phyloP scores from a whole-genome alignment of 2,329 filamentous ascomycete genomes.

The Ophiostoma sp. region DNA sequence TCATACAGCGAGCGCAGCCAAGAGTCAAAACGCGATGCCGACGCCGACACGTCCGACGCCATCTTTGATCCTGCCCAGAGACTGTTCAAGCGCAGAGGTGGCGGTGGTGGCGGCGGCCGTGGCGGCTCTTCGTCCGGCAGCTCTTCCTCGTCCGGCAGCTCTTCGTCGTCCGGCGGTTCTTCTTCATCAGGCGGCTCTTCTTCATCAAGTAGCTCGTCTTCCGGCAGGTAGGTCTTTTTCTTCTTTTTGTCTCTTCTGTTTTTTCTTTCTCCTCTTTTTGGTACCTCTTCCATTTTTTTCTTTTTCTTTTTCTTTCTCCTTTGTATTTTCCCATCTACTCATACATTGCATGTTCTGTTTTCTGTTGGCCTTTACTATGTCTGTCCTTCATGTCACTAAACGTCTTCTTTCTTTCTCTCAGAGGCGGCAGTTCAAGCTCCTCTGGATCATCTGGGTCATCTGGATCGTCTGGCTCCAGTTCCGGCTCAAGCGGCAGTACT shows the following conservation, averaged over 20 bases:
- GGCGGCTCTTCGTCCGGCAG: slow-evolving; percentile 27
- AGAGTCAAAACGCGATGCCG: not conserved
- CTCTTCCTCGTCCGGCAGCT: slow-evolving; percentile 25
- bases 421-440: slow-evolving; percentile 10
- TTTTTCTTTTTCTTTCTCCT: not conserved
- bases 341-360: not conserved
- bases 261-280: not conserved
- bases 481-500: slow-evolving; percentile 21
- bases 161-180: slow-evolving; percentile 24
- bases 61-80: slow-evolving; percentile 17
- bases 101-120: slow-evolving; percentile 41
- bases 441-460: not conserved
- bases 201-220: slow-evolving; percentile 14
- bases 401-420: not conserved
- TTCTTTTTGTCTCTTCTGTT: not conserved
- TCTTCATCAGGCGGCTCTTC: slow-evolving; percentile 12
- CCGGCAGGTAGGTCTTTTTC: slow-evolving; percentile 18
- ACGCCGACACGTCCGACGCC: slow-evolving; percentile 20
- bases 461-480: slow-evolving; percentile 17
- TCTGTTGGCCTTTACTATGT: not conserved
- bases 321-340: not conserved
- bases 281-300: not conserved
- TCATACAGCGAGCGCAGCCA: not conserved
- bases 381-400: slow-evolving; percentile 15
- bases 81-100: slow-evolving; percentile 57